Evolutionary conservation across 208 protist genomes (phyloP).

Genomic region (Trypanosoma lewisi): DNA sequence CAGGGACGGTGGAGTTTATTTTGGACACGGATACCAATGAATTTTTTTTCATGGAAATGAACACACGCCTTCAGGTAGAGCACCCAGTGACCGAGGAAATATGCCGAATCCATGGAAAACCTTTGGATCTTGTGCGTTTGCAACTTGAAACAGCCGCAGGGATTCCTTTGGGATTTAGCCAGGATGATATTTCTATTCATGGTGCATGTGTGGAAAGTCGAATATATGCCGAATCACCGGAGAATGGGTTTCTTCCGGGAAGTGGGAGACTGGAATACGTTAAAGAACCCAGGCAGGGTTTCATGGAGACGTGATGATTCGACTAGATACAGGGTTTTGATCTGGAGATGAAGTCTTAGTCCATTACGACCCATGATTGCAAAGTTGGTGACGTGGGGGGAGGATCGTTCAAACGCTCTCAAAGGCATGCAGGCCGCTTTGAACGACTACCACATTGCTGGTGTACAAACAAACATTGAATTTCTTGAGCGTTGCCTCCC

Average conservation of each 20-base stretch:
- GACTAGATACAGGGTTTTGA: conserved; percentile 83
- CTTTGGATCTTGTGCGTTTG: conserved; percentile 94
- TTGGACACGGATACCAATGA: conserved; percentile 77
- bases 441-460: conserved; percentile 87
- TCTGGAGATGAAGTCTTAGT: conserved; percentile 82
- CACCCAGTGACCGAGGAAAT: conserved; percentile 97
- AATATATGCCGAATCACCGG: conserved; percentile 95
- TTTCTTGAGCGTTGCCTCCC: conserved; percentile 31
- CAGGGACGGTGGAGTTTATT: conserved; percentile 98
- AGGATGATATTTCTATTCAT: conserved; percentile 76
- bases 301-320: conserved; percentile 35
- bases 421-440: conserved; percentile 66
- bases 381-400: conserved; percentile 94
- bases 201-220: conserved; percentile 92
- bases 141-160: conserved; percentile 87
- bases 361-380: conserved; percentile 98
- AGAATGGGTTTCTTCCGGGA: conserved; percentile 86
- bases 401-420: conserved; percentile 70
- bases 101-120: conserved; percentile 59
- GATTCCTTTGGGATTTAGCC: conserved; percentile 65
- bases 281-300: conserved; percentile 27
- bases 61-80: conserved; percentile 97
- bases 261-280: conserved; percentile 63
- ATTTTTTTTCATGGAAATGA: conserved; percentile 99
- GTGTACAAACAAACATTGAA: conserved; percentile 91